Conservation (phyloP, 441 rosid species). For the Euphorbia schlechtendalii region DNA sequence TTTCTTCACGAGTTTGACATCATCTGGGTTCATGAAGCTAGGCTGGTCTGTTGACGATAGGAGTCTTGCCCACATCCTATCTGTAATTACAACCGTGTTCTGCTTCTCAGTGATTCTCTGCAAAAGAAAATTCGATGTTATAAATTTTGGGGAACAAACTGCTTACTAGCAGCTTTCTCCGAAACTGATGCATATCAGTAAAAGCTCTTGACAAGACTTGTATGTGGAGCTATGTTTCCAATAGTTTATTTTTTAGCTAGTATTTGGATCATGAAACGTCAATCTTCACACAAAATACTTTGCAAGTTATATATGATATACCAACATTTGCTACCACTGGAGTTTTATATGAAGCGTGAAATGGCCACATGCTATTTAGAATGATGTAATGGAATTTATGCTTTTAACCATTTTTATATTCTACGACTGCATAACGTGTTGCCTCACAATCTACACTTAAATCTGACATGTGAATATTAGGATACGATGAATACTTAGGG, state of each 20-base stretch:
- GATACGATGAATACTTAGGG: neutral
- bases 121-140: slow-evolving; percentile 30
- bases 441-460: neutral
- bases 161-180: slow-evolving; percentile 32
- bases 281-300: too few relatives aligned
- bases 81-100: slow-evolving; percentile 1
- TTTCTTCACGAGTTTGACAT: slow-evolving; percentile 14
- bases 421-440: too few relatives aligned
- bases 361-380: neutral
- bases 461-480: neutral
- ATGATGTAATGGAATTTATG: too few relatives aligned
- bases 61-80: slow-evolving; percentile 6
- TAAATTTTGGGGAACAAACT: slow-evolving; percentile 56
- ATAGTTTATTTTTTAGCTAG: neutral
- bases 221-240: too few relatives aligned
- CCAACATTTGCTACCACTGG: neutral
- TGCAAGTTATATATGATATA: neutral
- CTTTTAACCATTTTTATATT: too few relatives aligned
- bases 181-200: too few relatives aligned
- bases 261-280: neutral
- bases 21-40: slow-evolving; percentile 35
- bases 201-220: too few relatives aligned
- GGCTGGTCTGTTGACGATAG: slow-evolving; percentile 1
- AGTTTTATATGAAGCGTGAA: neutral
- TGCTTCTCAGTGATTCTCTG: slow-evolving; percentile 1